Evolutionary conservation across 2,329 filamentous ascomycete species (phyloP).

Genomic region (Cladosporium cucumerinum): DNA sequence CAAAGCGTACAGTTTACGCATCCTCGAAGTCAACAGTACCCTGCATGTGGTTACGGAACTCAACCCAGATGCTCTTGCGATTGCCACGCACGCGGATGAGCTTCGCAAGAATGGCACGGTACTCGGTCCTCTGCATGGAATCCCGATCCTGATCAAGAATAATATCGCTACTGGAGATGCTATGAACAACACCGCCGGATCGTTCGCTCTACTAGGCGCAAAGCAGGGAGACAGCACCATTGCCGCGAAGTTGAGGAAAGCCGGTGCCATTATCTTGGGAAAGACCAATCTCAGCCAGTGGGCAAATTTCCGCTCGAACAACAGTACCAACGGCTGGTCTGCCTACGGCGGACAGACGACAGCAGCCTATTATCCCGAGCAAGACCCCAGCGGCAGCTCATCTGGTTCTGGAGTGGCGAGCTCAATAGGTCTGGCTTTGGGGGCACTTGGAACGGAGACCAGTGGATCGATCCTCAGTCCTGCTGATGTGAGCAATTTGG

Average conservation of each 20-base stretch:
- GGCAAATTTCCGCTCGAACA: constrained; percentile 59
- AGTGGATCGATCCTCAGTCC: constrained; percentile 63
- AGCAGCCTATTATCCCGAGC: constrained; percentile 58
- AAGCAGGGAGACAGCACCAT: constrained; percentile 59
- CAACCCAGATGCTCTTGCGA: constrained; percentile 53
- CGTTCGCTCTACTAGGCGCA: constrained; percentile 59
- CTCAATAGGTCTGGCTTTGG: constrained; percentile 58
- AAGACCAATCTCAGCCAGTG: constrained; percentile 65
- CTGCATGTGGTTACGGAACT: constrained; percentile 54
- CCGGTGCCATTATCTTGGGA: constrained; percentile 63
- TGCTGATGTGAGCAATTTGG: constrained; percentile 55
- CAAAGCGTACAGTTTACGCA: constrained; percentile 52
- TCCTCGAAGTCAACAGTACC: constrained; percentile 51
- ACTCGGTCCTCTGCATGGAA: constrained; percentile 58
- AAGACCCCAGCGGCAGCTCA: constrained; percentile 61
- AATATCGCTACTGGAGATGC: constrained; percentile 62
- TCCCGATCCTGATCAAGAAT: constrained; percentile 65
- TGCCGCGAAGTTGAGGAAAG: constrained; percentile 56
- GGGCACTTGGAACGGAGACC: constrained; percentile 60
- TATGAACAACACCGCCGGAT: constrained; percentile 65
- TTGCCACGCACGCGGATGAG: constrained; percentile 48
- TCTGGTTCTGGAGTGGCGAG: constrained; percentile 60
- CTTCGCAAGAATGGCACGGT: constrained; percentile 47
- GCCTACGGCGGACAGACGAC: constrained; percentile 61
- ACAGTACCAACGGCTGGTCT: constrained; percentile 62